phyloP scores from a whole-genome alignment of 108 stramenopile species.

The Skeletonema menzelii region DNA sequence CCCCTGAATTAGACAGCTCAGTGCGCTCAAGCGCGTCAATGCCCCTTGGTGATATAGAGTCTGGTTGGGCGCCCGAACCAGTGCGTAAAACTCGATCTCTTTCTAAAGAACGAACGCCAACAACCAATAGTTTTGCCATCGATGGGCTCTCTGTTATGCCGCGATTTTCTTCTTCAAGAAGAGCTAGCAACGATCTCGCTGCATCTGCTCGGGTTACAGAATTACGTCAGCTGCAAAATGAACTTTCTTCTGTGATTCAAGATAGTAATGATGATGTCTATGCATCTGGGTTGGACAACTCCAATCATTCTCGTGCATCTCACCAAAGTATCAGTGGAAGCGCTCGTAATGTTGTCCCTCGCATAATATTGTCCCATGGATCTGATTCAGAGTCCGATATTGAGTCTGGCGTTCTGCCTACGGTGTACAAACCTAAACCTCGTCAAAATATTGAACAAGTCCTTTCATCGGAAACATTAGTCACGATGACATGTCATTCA shows the following conservation, averaged over 20 bases:
- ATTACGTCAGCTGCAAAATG: neutral
- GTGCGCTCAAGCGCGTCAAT: neutral
- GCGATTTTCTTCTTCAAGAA: neutral
- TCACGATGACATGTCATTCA: neutral
- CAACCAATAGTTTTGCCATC: neutral
- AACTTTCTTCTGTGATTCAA: neutral
- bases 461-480: neutral
- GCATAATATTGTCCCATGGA: neutral
- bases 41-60: neutral
- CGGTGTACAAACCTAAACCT: neutral
- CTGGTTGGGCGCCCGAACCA: neutral
- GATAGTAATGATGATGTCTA: neutral
- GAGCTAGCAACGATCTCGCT: neutral
- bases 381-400: neutral
- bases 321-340: neutral
- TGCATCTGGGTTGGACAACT: neutral
- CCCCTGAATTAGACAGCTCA: neutral
- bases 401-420: neutral
- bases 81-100: neutral
- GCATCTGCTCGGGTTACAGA: neutral
- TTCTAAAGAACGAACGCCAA: neutral
- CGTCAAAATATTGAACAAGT: neutral
- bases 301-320: neutral
- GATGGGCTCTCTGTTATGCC: neutral
- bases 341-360: neutral